These are phyloP conservation scores for Diaporthe destruens DNA, from an alignment of 2,329 filamentous ascomycete genomes.

Conservation along the genomic window DNA sequence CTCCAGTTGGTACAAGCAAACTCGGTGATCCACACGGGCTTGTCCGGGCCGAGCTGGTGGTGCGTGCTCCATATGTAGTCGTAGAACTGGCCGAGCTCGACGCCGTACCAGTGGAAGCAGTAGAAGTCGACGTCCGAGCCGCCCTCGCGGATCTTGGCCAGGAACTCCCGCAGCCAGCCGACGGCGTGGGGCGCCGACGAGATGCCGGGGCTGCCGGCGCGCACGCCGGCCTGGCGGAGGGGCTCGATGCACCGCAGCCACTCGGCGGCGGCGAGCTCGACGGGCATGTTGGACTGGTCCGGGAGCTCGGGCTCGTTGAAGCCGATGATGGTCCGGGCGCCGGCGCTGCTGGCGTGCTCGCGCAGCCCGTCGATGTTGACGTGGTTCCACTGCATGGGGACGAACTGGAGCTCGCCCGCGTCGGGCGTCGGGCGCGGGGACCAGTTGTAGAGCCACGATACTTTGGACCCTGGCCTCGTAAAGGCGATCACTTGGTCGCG, in stretches of 20 bases:
- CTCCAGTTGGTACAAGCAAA: constrained; percentile 46
- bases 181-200: constrained; percentile 44
- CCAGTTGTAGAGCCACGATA: constrained; percentile 47
- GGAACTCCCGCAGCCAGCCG: constrained; percentile 43
- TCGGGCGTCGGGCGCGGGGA: constrained; percentile 43
- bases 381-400: constrained; percentile 47
- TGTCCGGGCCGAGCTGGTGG: constrained; percentile 44
- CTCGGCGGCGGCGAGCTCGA: constrained; percentile 41
- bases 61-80: constrained; percentile 45
- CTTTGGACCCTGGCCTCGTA: constrained; percentile 45
- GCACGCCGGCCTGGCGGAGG: constrained; percentile 35
- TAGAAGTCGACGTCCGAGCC: constrained; percentile 45
- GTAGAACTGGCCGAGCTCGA: constrained; percentile 44
- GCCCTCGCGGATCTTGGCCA: constrained; percentile 39
- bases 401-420: constrained; percentile 40
- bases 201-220: constrained; percentile 44
- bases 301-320: constrained; percentile 46
- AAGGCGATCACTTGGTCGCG: constrained; percentile 48
- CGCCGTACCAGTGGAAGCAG: constrained; percentile 46
- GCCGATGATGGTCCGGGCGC: constrained; percentile 37
- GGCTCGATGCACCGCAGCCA: constrained; percentile 45
- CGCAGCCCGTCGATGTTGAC: constrained; percentile 43
- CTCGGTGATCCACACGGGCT: constrained; percentile 46
- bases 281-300: constrained; percentile 45
- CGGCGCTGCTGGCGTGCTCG: constrained; percentile 24